phyloP scores from a whole-genome alignment of 345 rosid species.

The Passiflora organensis region DNA sequence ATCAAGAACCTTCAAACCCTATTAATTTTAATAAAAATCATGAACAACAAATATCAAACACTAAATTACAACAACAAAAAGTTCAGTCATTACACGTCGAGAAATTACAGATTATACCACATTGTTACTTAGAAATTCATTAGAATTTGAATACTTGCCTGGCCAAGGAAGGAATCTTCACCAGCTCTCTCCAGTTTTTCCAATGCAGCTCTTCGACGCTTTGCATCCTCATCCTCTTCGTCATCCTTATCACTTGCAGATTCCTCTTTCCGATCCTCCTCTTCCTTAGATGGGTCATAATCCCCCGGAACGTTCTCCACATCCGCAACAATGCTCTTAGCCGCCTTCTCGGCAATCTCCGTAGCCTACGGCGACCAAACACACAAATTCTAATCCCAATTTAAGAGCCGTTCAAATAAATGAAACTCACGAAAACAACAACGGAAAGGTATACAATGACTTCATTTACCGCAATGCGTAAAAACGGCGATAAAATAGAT shows the following conservation, averaged over 20 bases:
- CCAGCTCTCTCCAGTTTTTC: conserved; percentile 78
- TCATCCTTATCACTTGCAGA: conserved; percentile 46
- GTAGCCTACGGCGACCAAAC: conserved; percentile 57
- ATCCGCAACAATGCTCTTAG: conserved; percentile 64
- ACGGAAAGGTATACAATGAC: background rate
- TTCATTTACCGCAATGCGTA: background rate
- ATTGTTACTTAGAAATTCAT: background rate
- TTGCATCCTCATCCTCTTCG: conserved; percentile 48
- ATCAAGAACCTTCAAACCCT: conserved; percentile 89
- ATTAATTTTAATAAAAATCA: conserved; percentile 12
- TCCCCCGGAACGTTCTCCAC: conserved; percentile 44
- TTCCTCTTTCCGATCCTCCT: conserved; percentile 42
- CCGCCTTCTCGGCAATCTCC: conserved; percentile 77
- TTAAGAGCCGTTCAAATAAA: background rate
- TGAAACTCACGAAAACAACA: background rate
- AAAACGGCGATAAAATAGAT: background rate
- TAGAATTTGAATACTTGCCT: conserved; percentile 46
- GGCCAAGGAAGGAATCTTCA: conserved; percentile 77
- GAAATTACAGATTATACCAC: too few relatives aligned
- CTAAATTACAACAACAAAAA: background rate
- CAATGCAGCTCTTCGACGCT: conserved; percentile 61
- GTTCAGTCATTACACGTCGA: too few relatives aligned
- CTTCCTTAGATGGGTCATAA: conserved; percentile 63
- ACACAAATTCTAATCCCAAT: conserved; percentile 5
- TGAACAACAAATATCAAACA: too few relatives aligned